A percentile compares a stretch with the other conserved stretches of the same genome.
Conservation (phyloP, 768 basidiomycete species). For the Tulasnella sp. region DNA sequence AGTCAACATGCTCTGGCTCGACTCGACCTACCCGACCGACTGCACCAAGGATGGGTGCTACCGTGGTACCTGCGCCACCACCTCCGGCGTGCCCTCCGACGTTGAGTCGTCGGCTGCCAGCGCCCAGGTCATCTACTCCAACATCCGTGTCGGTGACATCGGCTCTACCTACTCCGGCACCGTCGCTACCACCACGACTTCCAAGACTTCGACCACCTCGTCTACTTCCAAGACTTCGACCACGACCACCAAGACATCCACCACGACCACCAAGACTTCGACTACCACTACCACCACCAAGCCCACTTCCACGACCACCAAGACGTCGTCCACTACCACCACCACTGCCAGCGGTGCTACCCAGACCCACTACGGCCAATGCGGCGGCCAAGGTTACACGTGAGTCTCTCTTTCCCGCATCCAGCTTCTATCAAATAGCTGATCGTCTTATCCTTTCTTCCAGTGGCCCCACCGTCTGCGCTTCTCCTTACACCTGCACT, state of each 20-base stretch:
- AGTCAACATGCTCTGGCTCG: slow-evolving; percentile 32
- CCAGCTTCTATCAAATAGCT: not conserved
- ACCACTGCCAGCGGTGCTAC: slow-evolving; percentile 2
- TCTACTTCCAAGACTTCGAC: not conserved
- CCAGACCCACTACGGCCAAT: slow-evolving; percentile 14
- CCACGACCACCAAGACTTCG: not conserved
- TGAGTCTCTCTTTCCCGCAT: not conserved
- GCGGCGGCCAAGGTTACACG: not conserved
- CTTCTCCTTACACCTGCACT: slow-evolving; percentile 5
- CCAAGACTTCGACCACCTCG: not conserved
- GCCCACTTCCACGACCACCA: not conserved
- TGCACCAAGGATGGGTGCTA: slow-evolving; percentile 7
- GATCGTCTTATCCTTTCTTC: not conserved
- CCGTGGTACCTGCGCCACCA: slow-evolving; percentile 14
- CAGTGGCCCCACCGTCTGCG: slow-evolving; percentile 4
- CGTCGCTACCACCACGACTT: not conserved
- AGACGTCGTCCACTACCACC: slow-evolving; percentile 1
- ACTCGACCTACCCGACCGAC: slow-evolving; percentile 10
- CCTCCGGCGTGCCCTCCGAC: slow-evolving; percentile 11
- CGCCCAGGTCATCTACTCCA: slow-evolving; percentile 12
- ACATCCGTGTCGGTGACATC: slow-evolving; percentile 16
- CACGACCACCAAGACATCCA: not conserved
- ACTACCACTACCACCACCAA: not conserved
- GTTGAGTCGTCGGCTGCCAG: slow-evolving; percentile 8
- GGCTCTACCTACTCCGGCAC: slow-evolving; percentile 8